These are phyloP conservation scores for Capronia epimyces DNA, from an alignment of 2,329 filamentous ascomycete species.

Conservation along the genomic window DNA sequence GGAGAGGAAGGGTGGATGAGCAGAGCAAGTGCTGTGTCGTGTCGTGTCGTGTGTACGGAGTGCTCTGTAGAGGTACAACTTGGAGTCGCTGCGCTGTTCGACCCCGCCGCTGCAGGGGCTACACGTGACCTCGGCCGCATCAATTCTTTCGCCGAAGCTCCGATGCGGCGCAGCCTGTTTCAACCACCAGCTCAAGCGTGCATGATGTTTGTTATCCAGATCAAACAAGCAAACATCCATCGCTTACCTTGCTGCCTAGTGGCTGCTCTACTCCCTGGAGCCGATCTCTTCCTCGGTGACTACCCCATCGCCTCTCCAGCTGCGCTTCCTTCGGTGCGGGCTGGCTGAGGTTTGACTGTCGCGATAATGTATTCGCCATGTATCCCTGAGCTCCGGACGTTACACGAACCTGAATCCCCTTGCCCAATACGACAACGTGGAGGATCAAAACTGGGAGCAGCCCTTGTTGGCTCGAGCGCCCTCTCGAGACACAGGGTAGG, in stretches of 20 bases:
- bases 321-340: neutral
- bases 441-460: slow-evolving; percentile 3
- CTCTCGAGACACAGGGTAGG: slow-evolving; percentile 1
- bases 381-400: slow-evolving; percentile 4
- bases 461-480: slow-evolving; percentile 1
- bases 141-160: neutral
- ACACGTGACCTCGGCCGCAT: neutral
- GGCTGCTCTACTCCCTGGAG: neutral
- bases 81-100: neutral
- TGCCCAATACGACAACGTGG: slow-evolving; percentile 6
- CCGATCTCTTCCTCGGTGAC: neutral
- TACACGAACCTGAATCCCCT: slow-evolving; percentile 9
- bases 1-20: neutral
- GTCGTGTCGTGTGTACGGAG: too few species aligned
- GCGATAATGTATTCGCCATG: neutral
- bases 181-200: neutral
- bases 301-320: neutral
- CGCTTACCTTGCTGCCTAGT: neutral
- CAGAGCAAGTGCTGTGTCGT: neutral
- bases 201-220: neutral
- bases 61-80: neutral
- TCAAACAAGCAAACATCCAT: neutral
- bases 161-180: neutral
- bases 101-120: neutral
- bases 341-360: neutral